phyloP scores from a whole-genome alignment of 495 filamentous ascomycete species.

The Lasiosphaeris hirsuta region DNA sequence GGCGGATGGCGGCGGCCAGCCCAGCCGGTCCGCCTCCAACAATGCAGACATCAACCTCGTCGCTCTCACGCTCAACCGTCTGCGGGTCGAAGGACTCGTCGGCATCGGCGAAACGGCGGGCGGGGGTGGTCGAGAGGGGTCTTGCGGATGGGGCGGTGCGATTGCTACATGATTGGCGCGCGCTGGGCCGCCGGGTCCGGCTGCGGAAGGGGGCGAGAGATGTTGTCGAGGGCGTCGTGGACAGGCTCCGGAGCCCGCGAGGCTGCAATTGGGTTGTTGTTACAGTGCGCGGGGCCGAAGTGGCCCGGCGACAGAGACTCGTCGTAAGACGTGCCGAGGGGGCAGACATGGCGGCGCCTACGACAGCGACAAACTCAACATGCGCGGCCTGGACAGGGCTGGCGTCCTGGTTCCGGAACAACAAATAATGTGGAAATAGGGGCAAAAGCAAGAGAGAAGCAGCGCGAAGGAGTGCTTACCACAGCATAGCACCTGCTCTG shows the following conservation, averaged over 20 bases:
- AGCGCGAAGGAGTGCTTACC: too few relatives aligned
- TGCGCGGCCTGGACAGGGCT: too few relatives aligned
- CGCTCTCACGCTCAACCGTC: slow-evolving; percentile 77
- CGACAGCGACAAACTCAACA: too few relatives aligned
- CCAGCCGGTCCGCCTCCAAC: slow-evolving; percentile 93
- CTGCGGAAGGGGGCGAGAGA: not conserved
- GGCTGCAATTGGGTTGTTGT: slow-evolving; percentile 13
- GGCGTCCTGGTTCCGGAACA: too few relatives aligned
- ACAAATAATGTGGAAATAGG: too few relatives aligned
- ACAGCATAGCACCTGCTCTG: too few relatives aligned
- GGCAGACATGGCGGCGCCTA: slow-evolving; percentile 22
- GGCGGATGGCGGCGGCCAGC: slow-evolving; percentile 83
- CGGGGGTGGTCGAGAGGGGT: slow-evolving; percentile 32
- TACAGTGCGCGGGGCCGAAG: slow-evolving; percentile 4
- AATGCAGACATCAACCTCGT: slow-evolving; percentile 95
- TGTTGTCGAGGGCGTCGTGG: slow-evolving; percentile 8
- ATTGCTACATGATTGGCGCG: not conserved
- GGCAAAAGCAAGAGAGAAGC: too few relatives aligned
- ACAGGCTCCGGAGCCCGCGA: slow-evolving; percentile 19
- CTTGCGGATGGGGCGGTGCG: slow-evolving; percentile 1
- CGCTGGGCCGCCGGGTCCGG: not conserved
- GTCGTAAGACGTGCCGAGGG: slow-evolving; percentile 27
- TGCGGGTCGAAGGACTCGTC: slow-evolving; percentile 69
- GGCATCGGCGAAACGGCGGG: slow-evolving; percentile 48
- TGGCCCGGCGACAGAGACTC: slow-evolving; percentile 27